Evolutionary conservation across 2,329 filamentous ascomycete species (phyloP), one percentile per base, ranked within the genome.

Genomic region (Stagonosporopsis chrysanthemi): DNA sequence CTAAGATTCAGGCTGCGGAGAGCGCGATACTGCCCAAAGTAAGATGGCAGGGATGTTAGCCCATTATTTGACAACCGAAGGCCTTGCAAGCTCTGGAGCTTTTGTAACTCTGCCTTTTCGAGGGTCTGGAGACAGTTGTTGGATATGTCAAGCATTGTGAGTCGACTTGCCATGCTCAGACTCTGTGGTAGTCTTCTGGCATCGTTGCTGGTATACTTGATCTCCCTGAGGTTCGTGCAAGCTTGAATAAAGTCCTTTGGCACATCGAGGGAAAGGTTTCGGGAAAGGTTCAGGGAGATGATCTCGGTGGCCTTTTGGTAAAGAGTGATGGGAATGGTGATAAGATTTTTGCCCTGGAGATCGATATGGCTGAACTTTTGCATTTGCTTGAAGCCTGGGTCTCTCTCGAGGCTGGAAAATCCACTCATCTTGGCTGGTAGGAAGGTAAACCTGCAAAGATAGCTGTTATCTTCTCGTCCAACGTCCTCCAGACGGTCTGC

Each of bases 171-270:
- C 66, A 93, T 83, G 62, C 90, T 88, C 50, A 99, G 83, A 74
- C 93, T 97, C 6, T 88, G 84, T 4, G 95, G 95, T 23, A 99
- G 80, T 68, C 89, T 89, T 75, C 90, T 88, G 2, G 93, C 91
- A 75, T 99, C 95, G 69, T 98, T 98, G 72, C 92, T 94, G 66
- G 91, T 92, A 77, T 90, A 99, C 71, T 96, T 97, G 82, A 99
- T 95, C 75, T 99, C 95, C 47, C 94, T 88, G 19, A 99, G 81
- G 70, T 94, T 92, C 66, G 89, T 88, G 78, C 95, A 99, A 26
- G 91, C 90, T 74, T 96, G 92, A 52, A 99, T 93, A 73, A 99
- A 99, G 76, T 99, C 95, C 71, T 92, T 92, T 0, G 95, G 95
- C 14, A 99, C 88, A 68, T 97, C 92, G 26, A 99, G 83, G 0